A percentile compares a stretch with the other conserved stretches of the same genome.
Conservation (phyloP, 371 early-diverging fungal species). For the Batrachochytrium dendrobatidis region DNA sequence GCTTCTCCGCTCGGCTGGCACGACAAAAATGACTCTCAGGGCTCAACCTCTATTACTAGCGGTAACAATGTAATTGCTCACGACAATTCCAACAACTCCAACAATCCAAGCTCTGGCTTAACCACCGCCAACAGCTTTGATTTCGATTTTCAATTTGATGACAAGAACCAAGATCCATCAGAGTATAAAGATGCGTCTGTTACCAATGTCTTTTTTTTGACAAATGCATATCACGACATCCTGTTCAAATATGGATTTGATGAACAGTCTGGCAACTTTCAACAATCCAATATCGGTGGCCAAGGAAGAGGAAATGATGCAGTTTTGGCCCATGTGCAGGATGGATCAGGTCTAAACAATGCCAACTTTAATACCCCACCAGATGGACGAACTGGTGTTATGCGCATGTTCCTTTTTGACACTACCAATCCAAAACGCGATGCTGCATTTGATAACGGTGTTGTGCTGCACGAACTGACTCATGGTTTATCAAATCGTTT, state of each 20-base stretch:
- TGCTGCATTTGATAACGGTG: conserved; percentile 30
- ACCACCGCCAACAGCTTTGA: no score
- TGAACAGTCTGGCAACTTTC: conserved; percentile 46
- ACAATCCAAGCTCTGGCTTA: no score
- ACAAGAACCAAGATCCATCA: no score
- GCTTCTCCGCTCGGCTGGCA: no score
- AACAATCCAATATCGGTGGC: conserved; percentile 23
- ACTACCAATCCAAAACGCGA: conserved; percentile 28
- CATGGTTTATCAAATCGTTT: conserved; percentile 87
- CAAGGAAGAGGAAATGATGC: conserved; percentile 69
- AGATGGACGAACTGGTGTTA: conserved; percentile 33
- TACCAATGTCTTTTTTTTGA: conserved; percentile 30
- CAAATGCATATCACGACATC: conserved; percentile 36
- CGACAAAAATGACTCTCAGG: no score
- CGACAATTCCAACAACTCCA: no score
- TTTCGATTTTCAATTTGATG: no score
- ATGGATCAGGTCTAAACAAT: conserved; percentile 33
- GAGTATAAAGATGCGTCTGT: no score
- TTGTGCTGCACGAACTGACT: conserved; percentile 77
- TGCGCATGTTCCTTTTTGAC: conserved; percentile 40
- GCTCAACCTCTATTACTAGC: no score
- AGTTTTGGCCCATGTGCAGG: conserved; percentile 59
- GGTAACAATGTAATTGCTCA: no score
- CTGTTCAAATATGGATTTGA: conserved; percentile 35
- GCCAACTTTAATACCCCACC: conserved; percentile 36